phyloP scores from a whole-genome alignment of 225 moss, liverwort and hornwort genomes.

The Polytrichum commune region DNA sequence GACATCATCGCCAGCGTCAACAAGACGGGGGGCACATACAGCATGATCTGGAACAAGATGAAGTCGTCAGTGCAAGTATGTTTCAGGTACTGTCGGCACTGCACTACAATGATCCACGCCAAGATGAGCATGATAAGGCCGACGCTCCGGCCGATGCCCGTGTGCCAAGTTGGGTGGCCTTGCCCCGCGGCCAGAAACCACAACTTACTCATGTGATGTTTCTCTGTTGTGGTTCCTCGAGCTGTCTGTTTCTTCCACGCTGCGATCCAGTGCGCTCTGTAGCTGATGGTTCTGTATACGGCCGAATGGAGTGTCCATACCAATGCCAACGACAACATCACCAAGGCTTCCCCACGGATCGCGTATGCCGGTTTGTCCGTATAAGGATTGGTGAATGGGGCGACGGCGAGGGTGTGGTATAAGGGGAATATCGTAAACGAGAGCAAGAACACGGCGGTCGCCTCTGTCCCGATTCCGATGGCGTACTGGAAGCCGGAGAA shows the following conservation, averaged over 20 bases:
- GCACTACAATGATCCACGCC: neutral
- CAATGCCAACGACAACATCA: neutral
- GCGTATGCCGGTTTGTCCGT: too few species aligned
- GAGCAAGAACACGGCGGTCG: neutral
- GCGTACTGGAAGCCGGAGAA: slow-evolving; percentile 3
- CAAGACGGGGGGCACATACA: neutral
- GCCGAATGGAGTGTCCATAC: slow-evolving; percentile 1
- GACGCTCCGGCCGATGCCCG: neutral
- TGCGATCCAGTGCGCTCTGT: too few species aligned
- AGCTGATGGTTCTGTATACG: too few species aligned
- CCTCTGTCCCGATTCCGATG: neutral
- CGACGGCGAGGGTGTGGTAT: neutral
- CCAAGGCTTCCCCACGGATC: neutral
- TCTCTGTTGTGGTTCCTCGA: neutral
- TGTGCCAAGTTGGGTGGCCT: slow-evolving; percentile 3
- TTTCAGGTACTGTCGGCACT: neutral
- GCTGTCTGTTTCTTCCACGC: neutral
- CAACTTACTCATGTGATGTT: neutral
- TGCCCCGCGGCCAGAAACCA: neutral
- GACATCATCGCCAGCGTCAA: neutral
- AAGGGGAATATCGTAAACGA: neutral
- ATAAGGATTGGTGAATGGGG: too few species aligned
- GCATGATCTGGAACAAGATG: neutral
- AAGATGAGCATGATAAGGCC: neutral
- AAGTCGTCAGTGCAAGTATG: neutral